Percentiles rank a stretch among this genome's conserved stretches.
phyloP scores from a whole-genome alignment of 2,329 filamentous ascomycete genomes.

The Phialophora verrucosa region DNA sequence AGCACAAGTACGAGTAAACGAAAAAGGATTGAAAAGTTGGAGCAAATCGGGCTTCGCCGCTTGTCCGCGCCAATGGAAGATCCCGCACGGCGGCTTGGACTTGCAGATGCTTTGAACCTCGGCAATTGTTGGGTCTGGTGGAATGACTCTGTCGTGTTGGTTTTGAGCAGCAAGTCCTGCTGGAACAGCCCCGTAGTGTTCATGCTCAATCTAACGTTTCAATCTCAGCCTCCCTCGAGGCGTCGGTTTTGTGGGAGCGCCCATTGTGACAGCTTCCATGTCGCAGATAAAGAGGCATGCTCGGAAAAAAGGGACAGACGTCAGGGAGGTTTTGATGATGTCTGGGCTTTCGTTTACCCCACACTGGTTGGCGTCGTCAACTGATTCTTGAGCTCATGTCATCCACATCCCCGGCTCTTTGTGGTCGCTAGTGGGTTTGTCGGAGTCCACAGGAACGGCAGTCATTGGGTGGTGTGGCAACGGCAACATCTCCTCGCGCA shows the following conservation, averaged over 20 bases:
- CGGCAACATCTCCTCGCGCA: slow-evolving; percentile 26
- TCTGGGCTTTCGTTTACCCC: slow-evolving; percentile 14
- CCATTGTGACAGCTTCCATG: neutral
- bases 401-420: slow-evolving; percentile 20
- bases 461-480: slow-evolving; percentile 4
- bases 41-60: slow-evolving; percentile 7
- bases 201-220: neutral
- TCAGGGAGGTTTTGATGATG: neutral
- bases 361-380: slow-evolving; percentile 14
- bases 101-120: neutral
- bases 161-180: neutral
- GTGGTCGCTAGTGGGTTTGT: neutral
- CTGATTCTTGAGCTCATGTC: slow-evolving; percentile 18
- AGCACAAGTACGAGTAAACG: neutral
- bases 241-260: neutral
- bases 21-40: neutral
- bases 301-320: slow-evolving; percentile 17
- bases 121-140: neutral
- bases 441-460: slow-evolving; percentile 10
- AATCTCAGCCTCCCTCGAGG: neutral
- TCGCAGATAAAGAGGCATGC: neutral
- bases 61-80: slow-evolving; percentile 1
- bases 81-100: neutral
- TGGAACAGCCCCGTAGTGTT: neutral
- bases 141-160: neutral